These are phyloP conservation scores for Chaetoscypha palmicola DNA, from an alignment of 2,329 filamentous ascomycete genomes.

Conservation along the genomic window DNA sequence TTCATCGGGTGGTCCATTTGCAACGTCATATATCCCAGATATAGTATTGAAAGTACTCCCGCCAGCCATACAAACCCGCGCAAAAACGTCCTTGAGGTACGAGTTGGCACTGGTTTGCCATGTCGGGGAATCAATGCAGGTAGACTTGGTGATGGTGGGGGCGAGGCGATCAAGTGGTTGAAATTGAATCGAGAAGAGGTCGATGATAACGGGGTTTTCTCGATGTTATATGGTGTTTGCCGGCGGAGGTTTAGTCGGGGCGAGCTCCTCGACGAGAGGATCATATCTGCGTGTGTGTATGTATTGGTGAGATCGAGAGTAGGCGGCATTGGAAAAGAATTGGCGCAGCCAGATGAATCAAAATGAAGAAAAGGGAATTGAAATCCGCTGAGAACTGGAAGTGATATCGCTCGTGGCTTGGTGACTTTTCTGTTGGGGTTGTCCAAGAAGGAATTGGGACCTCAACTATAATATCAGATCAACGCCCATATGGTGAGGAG, in stretches of 20 bases:
- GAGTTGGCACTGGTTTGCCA: slow-evolving; percentile 49
- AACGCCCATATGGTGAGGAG: slow-evolving; percentile 1
- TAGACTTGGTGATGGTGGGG: slow-evolving; percentile 63
- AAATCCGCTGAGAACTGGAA: not conserved
- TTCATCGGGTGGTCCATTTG: slow-evolving; percentile 29
- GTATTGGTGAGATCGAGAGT: slow-evolving; percentile 30
- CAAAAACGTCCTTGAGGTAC: slow-evolving; percentile 21
- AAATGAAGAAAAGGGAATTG: slow-evolving; percentile 15
- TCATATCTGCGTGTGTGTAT: slow-evolving; percentile 33
- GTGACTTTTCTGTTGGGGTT: slow-evolving; percentile 17
- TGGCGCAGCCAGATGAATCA: slow-evolving; percentile 30
- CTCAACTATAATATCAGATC: slow-evolving; percentile 18
- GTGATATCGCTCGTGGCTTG: slow-evolving; percentile 3
- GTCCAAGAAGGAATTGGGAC: slow-evolving; percentile 18
- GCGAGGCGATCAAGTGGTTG: slow-evolving; percentile 61
- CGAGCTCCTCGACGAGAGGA: slow-evolving; percentile 31
- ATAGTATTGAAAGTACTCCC: slow-evolving; percentile 44
- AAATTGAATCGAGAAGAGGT: slow-evolving; percentile 58
- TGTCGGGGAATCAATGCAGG: slow-evolving; percentile 60
- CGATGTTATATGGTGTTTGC: slow-evolving; percentile 50
- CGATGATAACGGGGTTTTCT: slow-evolving; percentile 48
- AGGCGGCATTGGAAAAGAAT: slow-evolving; percentile 24
- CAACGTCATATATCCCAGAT: slow-evolving; percentile 36
- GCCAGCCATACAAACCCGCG: slow-evolving; percentile 43
- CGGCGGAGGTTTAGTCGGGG: slow-evolving; percentile 53